Percentiles rank a stretch among this genome's conserved stretches.
These are phyloP conservation scores for Fusarium hostae DNA, from an alignment of 2,329 filamentous ascomycete species.

Conservation along the genomic window DNA sequence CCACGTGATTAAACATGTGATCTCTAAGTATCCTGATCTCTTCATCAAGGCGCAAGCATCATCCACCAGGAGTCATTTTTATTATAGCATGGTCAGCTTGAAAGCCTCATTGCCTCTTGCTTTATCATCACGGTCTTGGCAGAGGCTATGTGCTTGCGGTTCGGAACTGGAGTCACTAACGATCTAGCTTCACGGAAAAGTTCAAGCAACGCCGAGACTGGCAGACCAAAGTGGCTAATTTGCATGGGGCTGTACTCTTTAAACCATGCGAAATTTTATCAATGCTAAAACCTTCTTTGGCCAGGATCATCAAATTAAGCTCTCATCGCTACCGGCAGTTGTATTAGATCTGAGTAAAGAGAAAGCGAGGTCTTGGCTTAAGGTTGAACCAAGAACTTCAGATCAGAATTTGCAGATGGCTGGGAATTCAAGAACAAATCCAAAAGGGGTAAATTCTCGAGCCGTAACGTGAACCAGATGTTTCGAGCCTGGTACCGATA, in stretches of 20 bases:
- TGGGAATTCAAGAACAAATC: neutral
- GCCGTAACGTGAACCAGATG: slow-evolving; percentile 1
- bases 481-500: slow-evolving; percentile 16
- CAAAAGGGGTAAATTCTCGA: neutral
- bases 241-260: slow-evolving; percentile 4
- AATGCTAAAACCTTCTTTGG: neutral
- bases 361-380: neutral
- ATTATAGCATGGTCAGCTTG: neutral
- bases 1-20: neutral
- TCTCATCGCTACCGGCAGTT: slow-evolving; percentile 3
- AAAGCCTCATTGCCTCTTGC: slow-evolving; percentile 5
- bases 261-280: neutral
- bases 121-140: neutral
- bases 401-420: neutral
- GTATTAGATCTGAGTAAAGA: neutral
- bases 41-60: neutral
- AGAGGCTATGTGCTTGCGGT: slow-evolving; percentile 10
- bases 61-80: slow-evolving; percentile 12
- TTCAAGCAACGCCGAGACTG: slow-evolving; percentile 1
- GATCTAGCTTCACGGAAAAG: slow-evolving; percentile 14
- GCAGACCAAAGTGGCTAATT: neutral
- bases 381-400: neutral
- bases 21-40: fast-evolving
- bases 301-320: neutral
- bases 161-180: slow-evolving; percentile 4